Conservation (phyloP, 148 eudicot genomes). For the Cornus controversa region DNA sequence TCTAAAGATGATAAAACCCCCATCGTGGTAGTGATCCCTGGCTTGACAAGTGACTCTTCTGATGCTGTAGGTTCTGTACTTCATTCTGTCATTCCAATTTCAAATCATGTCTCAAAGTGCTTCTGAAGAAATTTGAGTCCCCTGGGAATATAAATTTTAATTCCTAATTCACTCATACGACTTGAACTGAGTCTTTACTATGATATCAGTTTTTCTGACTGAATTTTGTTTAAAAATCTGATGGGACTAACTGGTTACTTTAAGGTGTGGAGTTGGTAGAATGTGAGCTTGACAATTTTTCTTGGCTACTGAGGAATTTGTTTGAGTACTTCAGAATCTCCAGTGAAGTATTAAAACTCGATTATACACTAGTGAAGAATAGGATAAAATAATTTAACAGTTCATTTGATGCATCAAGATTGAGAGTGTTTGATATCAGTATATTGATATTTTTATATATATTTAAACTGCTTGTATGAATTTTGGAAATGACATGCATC, state of each 20-base stretch:
- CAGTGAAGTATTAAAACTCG: not conserved
- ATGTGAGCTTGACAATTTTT: too few species aligned
- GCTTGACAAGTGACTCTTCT: constrained; percentile 89
- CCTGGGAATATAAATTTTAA: not conserved
- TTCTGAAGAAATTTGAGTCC: not conserved
- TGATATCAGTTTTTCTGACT: not conserved
- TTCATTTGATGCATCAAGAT: too few species aligned
- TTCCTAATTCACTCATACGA: not conserved
- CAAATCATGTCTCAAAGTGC: not conserved
- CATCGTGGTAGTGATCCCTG: constrained; percentile 78
- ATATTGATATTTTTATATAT: too few species aligned
- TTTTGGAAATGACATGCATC: not conserved
- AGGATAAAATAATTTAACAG: too few species aligned
- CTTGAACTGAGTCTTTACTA: not conserved
- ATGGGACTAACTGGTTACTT: not conserved
- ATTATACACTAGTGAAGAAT: not conserved
- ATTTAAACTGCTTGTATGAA: not conserved
- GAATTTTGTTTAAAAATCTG: not conserved
- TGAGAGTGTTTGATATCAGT: not conserved
- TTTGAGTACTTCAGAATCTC: not conserved
- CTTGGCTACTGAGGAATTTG: not conserved
- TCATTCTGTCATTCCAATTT: not conserved
- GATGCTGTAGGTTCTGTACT: constrained; percentile 59
- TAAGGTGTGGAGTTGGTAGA: not conserved
- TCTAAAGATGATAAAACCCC: constrained; percentile 67